Evolutionary conservation across 768 basidiomycete species (phyloP), one percentile per base, ranked within the genome.

Genomic region (Boletus coccyginus): DNA sequence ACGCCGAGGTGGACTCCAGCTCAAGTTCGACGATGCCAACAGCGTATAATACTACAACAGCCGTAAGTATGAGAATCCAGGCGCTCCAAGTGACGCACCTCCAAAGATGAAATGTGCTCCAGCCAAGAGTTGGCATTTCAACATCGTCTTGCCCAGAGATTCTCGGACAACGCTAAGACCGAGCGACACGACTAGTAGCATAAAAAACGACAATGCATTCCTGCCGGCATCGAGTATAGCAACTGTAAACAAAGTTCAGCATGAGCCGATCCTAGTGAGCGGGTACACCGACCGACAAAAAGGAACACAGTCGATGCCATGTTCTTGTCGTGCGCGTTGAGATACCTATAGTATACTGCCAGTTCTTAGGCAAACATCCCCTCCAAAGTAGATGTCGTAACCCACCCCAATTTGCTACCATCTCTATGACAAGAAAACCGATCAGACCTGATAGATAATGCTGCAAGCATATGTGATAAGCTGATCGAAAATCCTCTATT

Each of bases 151-250:
- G 0, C 93, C 96, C 12, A 99, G 77, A 8, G 88, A 87, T 64
- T 98, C 94, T 39, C 88, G 83, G 29, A 98, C 93, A 31, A 98
- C 93, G 61, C 90, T 92, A 40, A 97, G 77, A 36, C 97, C 97
- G 64, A 98, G 82, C 5, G 91, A 87, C 27, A 98, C 95, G 44
- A 98, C 86, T 21, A 98, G 78, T 21, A 99, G 80, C 79, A 98
- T 84, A 75, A 98, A 98, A 76, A 98, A 94, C 2, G 92, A 94
- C 70, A 95, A 79, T 2, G 94, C 90, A 66, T 98, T 98, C 45
- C 97, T 77, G 7, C 90, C 95, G 10, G 97, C 96, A 65, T 98
- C 95, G 43, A 98, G 77, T 57, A 95, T 92, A n/a, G 94, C 90
- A 40, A 96, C 94, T 92, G 59, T 0, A n/a, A 52, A 33, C 33